Percentiles rank a stretch among this genome's conserved stretches.
Evolutionary conservation across 148 eudicot species (phyloP).

Genomic region (Cornus suecica): DNA sequence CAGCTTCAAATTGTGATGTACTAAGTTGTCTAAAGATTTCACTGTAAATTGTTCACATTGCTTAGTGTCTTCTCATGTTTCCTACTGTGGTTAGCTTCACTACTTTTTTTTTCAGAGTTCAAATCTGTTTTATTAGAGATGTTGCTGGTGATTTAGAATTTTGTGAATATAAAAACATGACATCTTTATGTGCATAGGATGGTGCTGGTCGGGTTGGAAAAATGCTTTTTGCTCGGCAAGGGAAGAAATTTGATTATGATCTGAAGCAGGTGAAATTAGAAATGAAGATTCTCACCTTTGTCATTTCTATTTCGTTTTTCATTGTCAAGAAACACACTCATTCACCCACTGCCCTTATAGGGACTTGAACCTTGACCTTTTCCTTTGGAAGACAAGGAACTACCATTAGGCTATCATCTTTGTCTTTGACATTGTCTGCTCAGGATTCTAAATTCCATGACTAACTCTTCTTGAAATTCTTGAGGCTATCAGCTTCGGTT

Average conservation of each 20-base stretch:
- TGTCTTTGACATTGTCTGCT: background rate
- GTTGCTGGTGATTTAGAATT: background rate
- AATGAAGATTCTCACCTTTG: background rate
- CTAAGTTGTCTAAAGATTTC: too few species aligned
- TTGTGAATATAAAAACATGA: background rate
- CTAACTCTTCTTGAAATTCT: background rate
- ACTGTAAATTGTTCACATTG: background rate
- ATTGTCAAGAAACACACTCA: too few species aligned
- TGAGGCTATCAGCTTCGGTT: slow-evolving; percentile 68
- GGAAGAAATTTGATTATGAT: slow-evolving; percentile 97
- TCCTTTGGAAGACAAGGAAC: too few species aligned
- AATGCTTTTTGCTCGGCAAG: slow-evolving; percentile 96
- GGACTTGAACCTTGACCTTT: too few species aligned
- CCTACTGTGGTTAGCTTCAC: background rate
- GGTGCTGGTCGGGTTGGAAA: slow-evolving; percentile 98
- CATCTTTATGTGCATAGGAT: slow-evolving; percentile 49
- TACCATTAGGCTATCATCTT: too few species aligned
- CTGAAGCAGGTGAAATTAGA: slow-evolving; percentile 69
- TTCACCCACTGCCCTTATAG: too few species aligned
- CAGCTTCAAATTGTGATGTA: background rate
- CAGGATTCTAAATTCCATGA: background rate
- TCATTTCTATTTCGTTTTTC: too few species aligned
- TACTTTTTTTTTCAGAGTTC: background rate
- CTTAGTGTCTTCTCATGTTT: background rate
- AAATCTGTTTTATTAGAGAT: background rate